Evolutionary conservation across 202 grass and related monocot genomes (phyloP), one percentile per base, ranked within the genome.

Genomic region (Brachypodium distachyon): DNA sequence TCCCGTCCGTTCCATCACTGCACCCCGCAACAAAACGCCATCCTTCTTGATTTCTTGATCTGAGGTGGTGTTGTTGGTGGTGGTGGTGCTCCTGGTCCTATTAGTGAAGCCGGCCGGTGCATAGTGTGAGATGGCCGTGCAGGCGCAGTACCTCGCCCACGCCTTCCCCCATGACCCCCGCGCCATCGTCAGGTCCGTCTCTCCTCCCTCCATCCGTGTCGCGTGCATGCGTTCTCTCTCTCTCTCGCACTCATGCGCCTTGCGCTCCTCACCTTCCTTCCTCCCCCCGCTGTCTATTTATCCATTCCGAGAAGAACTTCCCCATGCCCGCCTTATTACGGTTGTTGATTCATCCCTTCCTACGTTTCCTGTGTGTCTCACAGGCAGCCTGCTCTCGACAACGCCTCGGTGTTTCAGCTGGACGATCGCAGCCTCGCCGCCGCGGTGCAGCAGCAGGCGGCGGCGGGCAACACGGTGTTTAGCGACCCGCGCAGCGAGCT

Each of bases 101-200:
- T n/a, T n/a, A n/a, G n/a, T n/a, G n/a, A n/a, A n/a, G n/a, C n/a
- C n/a, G n/a, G n/a, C n/a, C n/a, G n/a, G n/a, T n/a, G n/a, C n/a
- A n/a, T n/a, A n/a, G n/a, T n/a, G n/a, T n/a, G n/a, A n/a, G 72
- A 90, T 90, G 87, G 83, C 79, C 41, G 83, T 87, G 83, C 87
- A 83, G 62, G 79, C 87, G 61, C 87, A 73, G 66, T 80, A 76
- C 83, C 33, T 70, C 73, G 64, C 66, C 72, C 79, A 86, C 73
- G 59, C 73, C 57, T 75, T 82, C 82, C 75, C 41, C 59, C 87
- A 86, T 78, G 87, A 86, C 70, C 50, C 73, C 31, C 40, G 73
- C 42, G 56, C 58, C 73, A 73, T 64, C 67, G n/a, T n/a, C n/a
- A 85, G 82, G 82, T 85, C 38, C 38, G 56, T 54, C 41, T 6